Evolutionary conservation across 345 rosid genomes (phyloP), one percentile per base, ranked within the genome.

Genomic region (Viola odorata): DNA sequence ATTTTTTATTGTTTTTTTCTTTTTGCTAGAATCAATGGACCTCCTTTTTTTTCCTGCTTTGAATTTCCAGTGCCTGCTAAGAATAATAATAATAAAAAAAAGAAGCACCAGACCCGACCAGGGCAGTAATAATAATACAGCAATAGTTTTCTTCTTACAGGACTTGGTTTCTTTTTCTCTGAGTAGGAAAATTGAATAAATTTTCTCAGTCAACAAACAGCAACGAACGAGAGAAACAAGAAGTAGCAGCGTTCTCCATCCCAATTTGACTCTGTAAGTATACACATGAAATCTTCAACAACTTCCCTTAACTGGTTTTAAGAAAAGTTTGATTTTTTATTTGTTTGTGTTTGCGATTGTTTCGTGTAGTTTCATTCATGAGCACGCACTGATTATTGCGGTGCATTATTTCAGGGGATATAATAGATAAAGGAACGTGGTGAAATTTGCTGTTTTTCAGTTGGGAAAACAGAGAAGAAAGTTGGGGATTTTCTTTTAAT

Each of bases 181-280:
- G 32, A 23, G 32, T 2, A 23, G 32, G 0, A 11, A 12, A 36
- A 55, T 10, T 4, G 6, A 4, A 42, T 7, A 13, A n/a, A 23
- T 44, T 51, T 61, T 53, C 66, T 57, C 54, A 76, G 87, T 86
- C 87, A 84, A 80, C 85, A 83, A 86, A 80, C 68, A 77, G 73
- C 84, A 78, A 55, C 82, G 69, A 68, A 63, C 5, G 12, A 47
- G 12, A 10, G 13, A 47, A 62, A 65, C 64, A 61, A 58, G 62
- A 67, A 75, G 68, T 56, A 60, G 69, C 65, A 37, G 3, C 60
- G 53, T 40, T 73, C 75, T 73, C 72, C 53, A 44, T 45, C 62
- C 63, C 55, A 61, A 62, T 65, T 68, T 38, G 41, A n/a, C 61
- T 61, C 58, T 62, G 80, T 69, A 61, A 74, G 82, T 62, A 50